Evolutionary conservation across 1,284 basidiomycete species (phyloP), one percentile per base, ranked within the genome.

Genomic region (Hemileia vastatrix): DNA sequence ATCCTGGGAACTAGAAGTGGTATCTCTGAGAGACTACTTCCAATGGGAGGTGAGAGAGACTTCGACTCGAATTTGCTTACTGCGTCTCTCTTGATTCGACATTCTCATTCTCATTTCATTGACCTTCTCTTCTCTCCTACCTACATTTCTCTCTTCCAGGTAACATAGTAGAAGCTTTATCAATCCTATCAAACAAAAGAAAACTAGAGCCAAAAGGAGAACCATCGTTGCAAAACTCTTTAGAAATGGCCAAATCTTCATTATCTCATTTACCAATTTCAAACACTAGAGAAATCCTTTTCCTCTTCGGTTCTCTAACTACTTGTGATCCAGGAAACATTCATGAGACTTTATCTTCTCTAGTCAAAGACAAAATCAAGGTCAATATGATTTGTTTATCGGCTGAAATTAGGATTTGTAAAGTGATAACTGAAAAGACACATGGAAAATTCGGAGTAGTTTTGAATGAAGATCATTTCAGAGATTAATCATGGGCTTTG

Each of bases 281-380:
- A 65, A 95, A 93, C 8, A 95, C 93, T 0, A 85, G 93, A 48
- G 94, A 98, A 78, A 88, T 95, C 49, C 79, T 97, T 52, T 83
- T 95, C 64, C 83, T 98, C 32, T 96, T 93, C 70, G 92, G 92
- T 33, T 92, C 91, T 4, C 79, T 98, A 45, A 97, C 94, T 0
- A 96, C 91, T 0, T 92, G 90, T 73, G 94, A 98, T 74, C 94
- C 94, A 1, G 90, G 91, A 43, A 94, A 94, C 68, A 92, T 98
- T 64, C 91, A 95, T 71, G 86, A 92, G 64, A 93, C 92, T 0
- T 81, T 98, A 33, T 82, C 86, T 19, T 81, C 83, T 4, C 90
- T 93, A 65, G 80, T 89, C 56, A 82, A 83, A 65, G 86, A 84
- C 71, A 86, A 86, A 70, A 88, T 95, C 63, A 86, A 91, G 52